Conservation (phyloP, 306 rosid genomes). For the Acacia confusa region DNA sequence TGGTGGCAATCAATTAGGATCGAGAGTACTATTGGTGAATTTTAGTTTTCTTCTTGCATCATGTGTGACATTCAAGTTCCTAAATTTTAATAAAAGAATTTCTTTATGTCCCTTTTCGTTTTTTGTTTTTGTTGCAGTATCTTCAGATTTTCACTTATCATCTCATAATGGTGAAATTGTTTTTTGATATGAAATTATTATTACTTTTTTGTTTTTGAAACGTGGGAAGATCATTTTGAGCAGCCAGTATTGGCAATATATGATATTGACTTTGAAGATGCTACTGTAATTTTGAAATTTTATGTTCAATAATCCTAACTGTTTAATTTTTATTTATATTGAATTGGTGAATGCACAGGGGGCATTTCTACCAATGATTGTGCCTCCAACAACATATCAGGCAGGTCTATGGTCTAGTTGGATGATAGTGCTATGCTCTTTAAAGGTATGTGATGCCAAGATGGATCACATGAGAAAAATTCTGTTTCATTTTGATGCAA, state of each 20-base stretch:
- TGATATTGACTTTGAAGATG: constrained; percentile 8
- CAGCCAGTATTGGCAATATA: not conserved
- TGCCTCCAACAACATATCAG: constrained; percentile 84
- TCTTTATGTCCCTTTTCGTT: not conserved
- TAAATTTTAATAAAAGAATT: not conserved
- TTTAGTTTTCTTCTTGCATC: constrained; percentile 14
- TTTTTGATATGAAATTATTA: constrained; percentile 21
- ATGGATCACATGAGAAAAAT: constrained; percentile 7
- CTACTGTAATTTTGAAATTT: constrained; percentile 15
- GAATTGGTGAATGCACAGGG: constrained; percentile 60
- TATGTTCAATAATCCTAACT: constrained; percentile 10
- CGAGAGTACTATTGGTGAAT: not conserved
- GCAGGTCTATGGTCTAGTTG: constrained; percentile 89
- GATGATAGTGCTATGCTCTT: constrained; percentile 84
- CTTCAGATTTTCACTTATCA: constrained; percentile 13
- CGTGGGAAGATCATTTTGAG: constrained; percentile 4
- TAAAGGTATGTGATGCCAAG: constrained; percentile 64
- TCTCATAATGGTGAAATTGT: constrained; percentile 15
- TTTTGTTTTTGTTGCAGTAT: not conserved
- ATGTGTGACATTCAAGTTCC: constrained; percentile 7
- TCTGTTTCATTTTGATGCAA: constrained; percentile 20
- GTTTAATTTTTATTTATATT: constrained; percentile 10
- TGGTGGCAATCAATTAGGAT: not conserved
- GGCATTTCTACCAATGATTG: constrained; percentile 79
- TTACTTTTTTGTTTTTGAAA: not conserved